These are phyloP conservation scores for Pogostemon cablin DNA, from an alignment of 257 asterid species.

Conservation along the genomic window DNA sequence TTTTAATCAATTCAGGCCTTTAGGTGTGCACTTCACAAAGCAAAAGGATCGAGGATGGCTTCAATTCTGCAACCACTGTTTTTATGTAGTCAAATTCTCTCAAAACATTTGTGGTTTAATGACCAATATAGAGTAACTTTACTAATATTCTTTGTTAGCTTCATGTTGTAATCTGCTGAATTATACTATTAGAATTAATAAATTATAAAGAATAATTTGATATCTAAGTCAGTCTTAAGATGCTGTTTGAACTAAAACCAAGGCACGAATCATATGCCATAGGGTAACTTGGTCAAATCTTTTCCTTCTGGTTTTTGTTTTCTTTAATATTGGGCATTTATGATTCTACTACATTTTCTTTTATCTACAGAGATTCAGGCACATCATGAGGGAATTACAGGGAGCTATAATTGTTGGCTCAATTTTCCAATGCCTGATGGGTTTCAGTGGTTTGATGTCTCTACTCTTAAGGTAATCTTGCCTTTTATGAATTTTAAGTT, in stretches of 20 bases:
- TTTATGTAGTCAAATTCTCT: conserved; percentile 7
- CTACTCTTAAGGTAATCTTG: conserved; percentile 67
- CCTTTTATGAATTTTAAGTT: conserved; percentile 9
- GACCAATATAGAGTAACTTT: conserved; percentile 1
- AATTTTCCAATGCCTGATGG: conserved; percentile 78
- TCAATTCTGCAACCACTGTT: neutral
- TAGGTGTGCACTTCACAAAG: neutral
- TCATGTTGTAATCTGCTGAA: conserved; percentile 20
- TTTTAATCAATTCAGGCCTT: neutral
- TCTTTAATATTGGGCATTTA: conserved; percentile 1
- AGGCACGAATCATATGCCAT: conserved; percentile 12
- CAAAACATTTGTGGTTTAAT: neutral
- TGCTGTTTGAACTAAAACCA: neutral
- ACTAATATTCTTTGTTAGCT: conserved; percentile 2
- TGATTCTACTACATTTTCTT: conserved; percentile 26
- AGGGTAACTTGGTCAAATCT: neutral
- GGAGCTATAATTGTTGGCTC: conserved; percentile 95
- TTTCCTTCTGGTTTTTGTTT: conserved; percentile 13
- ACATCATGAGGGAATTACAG: conserved; percentile 92
- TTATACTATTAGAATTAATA: neutral
- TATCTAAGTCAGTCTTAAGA: neutral
- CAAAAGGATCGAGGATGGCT: neutral
- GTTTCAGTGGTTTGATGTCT: conserved; percentile 95
- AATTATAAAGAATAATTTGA: conserved; percentile 10
- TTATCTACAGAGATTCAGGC: conserved; percentile 78